These are phyloP conservation scores for Pleurotus pulmonarius DNA, from an alignment of 768 basidiomycete species.

Conservation along the genomic window DNA sequence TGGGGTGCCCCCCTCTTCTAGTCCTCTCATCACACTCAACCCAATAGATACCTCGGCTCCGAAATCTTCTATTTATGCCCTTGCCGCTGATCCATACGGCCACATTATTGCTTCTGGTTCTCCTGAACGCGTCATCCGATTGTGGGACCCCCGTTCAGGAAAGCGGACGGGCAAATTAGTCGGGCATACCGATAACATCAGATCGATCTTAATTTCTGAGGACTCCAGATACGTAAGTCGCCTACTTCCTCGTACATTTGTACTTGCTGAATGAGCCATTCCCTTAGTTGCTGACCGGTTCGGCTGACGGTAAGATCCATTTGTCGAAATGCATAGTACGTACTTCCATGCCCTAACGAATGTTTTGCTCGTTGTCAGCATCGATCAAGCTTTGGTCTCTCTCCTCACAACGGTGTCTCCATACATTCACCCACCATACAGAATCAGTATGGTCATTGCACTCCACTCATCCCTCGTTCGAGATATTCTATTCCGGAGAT, in stretches of 20 bases:
- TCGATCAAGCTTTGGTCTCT: constrained; percentile 96
- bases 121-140: constrained; percentile 83
- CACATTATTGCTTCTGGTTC: constrained; percentile 83
- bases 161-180: constrained; percentile 78
- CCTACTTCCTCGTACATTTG: background rate
- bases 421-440: constrained; percentile 94
- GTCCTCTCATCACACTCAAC: constrained; percentile 61
- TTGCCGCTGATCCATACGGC: constrained; percentile 78
- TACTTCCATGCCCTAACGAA: background rate
- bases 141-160: constrained; percentile 92
- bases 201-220: constrained; percentile 83
- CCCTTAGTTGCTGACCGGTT: constrained; percentile 72
- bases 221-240: constrained; percentile 83
- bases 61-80: constrained; percentile 74
- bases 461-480: constrained; percentile 82
- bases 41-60: constrained; percentile 64
- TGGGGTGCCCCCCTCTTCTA: constrained; percentile 17
- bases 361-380: constrained; percentile 31
- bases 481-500: constrained; percentile 93
- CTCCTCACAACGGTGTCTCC: constrained; percentile 80
- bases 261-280: too few species aligned
- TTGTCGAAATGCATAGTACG: background rate
- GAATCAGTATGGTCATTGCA: constrained; percentile 93
- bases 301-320: constrained; percentile 58
- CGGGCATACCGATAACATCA: constrained; percentile 96